Evolutionary conservation across 106 monocot species (phyloP), one percentile per base, ranked within the genome.

Genomic region (Allium fistulosum): DNA sequence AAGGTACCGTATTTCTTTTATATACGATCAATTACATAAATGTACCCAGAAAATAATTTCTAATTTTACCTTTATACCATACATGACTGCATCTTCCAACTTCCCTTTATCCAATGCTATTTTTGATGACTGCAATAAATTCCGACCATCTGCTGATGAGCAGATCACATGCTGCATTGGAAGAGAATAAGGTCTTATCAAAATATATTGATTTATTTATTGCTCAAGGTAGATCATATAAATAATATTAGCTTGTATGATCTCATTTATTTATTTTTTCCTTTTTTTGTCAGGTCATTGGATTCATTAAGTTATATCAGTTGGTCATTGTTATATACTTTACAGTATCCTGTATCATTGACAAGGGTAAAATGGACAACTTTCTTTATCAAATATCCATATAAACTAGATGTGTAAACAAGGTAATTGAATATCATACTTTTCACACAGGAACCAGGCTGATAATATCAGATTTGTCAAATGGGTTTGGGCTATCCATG

Each of bases 101-200:
- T 94, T 94, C 82, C 90, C 94, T 75, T 94, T 94, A 49, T 94
- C 94, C 51, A 94, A 59, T 67, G 94, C 94, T 47, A 75, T 66
- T 62, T 94, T 94, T 12, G 94, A 90, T 59, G 90, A 87, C 71
- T 94, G 90, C 73, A 94, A 56, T 65, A 87, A 84, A 56, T 94
- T 90, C 71, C 87, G 75, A 55, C 90, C 94, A 83, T 94, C 94
- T 58, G 81, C 80, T 65, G 94, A 84, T 69, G 87, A 85, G 70
- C 84, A 90, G 52, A 72, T 59, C 48, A 90, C 78, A 74, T 94
- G 87, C 90, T 94, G 80, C 28, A 80, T 26, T n/a, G n/a, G 48
- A 71, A 64, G 15, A 17, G 11, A 11, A 4, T 37, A 37, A 37
- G 37, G 37, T 2, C 37, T 37, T 37, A 37, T 37, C 37, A 37